Percentiles rank a stretch among this genome's conserved stretches.
These are phyloP conservation scores for Botrytis fragariae DNA, from an alignment of 2,329 filamentous ascomycete species.

Conservation along the genomic window DNA sequence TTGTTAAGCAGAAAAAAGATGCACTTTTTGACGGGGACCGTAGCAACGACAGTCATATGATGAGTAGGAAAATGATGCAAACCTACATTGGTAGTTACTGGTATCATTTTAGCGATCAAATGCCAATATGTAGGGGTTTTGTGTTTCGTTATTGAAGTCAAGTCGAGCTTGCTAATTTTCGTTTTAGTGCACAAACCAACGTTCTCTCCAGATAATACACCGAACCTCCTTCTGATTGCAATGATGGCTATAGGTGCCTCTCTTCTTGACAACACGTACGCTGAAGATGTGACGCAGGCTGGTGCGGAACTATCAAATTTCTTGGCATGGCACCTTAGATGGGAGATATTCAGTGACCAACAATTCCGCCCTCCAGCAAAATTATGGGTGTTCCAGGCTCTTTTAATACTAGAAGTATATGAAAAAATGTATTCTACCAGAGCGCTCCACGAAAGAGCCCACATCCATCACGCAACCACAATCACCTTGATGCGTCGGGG, in stretches of 20 bases:
- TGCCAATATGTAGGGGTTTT: conserved; percentile 63
- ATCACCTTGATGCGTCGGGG: conserved; percentile 93
- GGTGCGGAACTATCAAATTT: conserved; percentile 88
- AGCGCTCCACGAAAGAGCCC: conserved; percentile 86
- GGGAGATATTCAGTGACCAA: conserved; percentile 87
- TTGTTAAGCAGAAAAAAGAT: conserved; percentile 70
- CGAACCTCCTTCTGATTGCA: conserved; percentile 77
- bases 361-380: conserved; percentile 91
- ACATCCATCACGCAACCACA: conserved; percentile 95
- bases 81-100: conserved; percentile 91
- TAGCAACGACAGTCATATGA: conserved; percentile 59
- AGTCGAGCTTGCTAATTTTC: conserved; percentile 24
- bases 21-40: conserved; percentile 76
- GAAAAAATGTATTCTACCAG: conserved; percentile 98
- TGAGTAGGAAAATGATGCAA: conserved; percentile 94
- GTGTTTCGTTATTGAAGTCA: not conserved
- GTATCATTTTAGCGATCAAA: conserved; percentile 89
- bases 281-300: conserved; percentile 67
- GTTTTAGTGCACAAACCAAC: conserved; percentile 76
- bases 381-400: conserved; percentile 91
- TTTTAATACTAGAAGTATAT: conserved; percentile 85
- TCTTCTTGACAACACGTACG: conserved; percentile 80
- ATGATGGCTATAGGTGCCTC: conserved; percentile 93
- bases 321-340: conserved; percentile 87
- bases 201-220: conserved; percentile 83